Percentiles rank a stretch among this genome's conserved stretches.
phyloP scores from a whole-genome alignment of 2,329 filamentous ascomycete genomes.

The Helotiales sp. region DNA sequence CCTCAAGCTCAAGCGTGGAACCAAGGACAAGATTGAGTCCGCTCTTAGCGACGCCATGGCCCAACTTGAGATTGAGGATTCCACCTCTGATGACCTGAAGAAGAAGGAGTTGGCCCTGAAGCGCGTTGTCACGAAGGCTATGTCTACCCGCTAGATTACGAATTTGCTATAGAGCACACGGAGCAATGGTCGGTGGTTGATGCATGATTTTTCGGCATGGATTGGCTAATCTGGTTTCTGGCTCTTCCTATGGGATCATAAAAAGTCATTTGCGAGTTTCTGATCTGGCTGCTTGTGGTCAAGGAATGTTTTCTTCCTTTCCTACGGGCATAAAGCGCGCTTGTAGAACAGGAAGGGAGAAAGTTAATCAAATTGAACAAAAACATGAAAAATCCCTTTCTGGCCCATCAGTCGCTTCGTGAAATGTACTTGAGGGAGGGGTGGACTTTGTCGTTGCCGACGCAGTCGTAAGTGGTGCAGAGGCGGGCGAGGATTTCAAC shows the following conservation, averaged over 20 bases:
- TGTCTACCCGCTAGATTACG: slow-evolving; percentile 79
- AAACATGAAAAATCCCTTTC: slow-evolving; percentile 20
- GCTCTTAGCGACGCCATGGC: slow-evolving; percentile 97
- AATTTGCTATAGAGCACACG: slow-evolving; percentile 30
- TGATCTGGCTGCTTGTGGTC: slow-evolving; percentile 38
- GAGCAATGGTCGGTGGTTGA: slow-evolving; percentile 36
- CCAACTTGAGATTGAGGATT: slow-evolving; percentile 94
- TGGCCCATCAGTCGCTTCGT: background rate
- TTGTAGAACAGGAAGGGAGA: slow-evolving; percentile 43
- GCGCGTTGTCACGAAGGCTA: slow-evolving; percentile 95
- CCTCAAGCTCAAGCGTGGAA: slow-evolving; percentile 96
- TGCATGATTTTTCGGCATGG: slow-evolving; percentile 43
- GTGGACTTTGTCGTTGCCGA: too few species aligned
- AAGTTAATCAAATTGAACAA: slow-evolving; percentile 41
- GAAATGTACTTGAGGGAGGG: too few species aligned
- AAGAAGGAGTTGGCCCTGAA: slow-evolving; percentile 99
- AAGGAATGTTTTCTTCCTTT: slow-evolving; percentile 35
- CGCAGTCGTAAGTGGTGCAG: too few species aligned
- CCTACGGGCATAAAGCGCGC: slow-evolving; percentile 43
- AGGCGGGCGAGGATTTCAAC: too few species aligned
- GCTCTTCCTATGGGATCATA: slow-evolving; percentile 39
- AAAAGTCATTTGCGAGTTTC: slow-evolving; percentile 44
- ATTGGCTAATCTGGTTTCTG: slow-evolving; percentile 42
- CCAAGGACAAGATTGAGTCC: slow-evolving; percentile 99
- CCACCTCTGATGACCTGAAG: slow-evolving; percentile 91